A percentile compares a stretch with the other conserved stretches of the same genome.
Conservation (phyloP, 2,329 filamentous ascomycete genomes). For the Colletotrichum truncatum region DNA sequence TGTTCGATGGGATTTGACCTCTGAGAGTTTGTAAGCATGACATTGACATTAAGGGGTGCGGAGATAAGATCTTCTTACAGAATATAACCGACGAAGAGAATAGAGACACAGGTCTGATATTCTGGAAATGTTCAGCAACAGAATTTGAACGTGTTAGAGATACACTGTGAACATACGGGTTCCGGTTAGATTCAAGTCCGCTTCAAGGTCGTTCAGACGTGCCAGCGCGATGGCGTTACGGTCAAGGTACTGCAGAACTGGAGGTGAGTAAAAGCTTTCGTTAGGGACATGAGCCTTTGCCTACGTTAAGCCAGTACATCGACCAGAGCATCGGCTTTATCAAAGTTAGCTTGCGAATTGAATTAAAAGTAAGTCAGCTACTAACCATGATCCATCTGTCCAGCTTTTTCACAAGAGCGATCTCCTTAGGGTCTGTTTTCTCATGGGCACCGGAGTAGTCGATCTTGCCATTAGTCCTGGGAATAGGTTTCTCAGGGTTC, state of each 20-base stretch:
- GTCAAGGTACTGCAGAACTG: conserved; percentile 10
- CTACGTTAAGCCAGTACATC: conserved; percentile 34
- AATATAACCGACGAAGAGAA: conserved; percentile 42
- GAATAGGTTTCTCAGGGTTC: conserved; percentile 31
- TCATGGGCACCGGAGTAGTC: conserved; percentile 50
- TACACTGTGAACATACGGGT: conserved; percentile 21
- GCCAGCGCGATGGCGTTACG: conserved; percentile 33
- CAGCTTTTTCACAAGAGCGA: conserved; percentile 50
- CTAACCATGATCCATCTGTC: conserved; percentile 49
- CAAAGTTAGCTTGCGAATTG: background rate
- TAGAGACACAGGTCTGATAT: conserved; percentile 46
- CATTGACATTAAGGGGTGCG: rapidly evolving
- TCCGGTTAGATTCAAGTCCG: conserved; percentile 33
- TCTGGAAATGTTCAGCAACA: conserved; percentile 18
- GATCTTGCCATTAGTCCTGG: conserved; percentile 29
- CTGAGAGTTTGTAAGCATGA: background rate
- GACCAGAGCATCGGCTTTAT: conserved; percentile 32
- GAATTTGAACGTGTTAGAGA: too few relatives aligned
- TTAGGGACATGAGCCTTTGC: background rate
- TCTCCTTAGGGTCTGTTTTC: conserved; percentile 51
- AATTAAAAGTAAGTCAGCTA: background rate
- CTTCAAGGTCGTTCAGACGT: conserved; percentile 34
- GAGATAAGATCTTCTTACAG: background rate
- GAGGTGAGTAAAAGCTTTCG: background rate
- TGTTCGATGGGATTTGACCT: conserved; percentile 31